Conservation (phyloP, 2,329 filamentous ascomycete species). For the Neofusicoccum sp. region DNA sequence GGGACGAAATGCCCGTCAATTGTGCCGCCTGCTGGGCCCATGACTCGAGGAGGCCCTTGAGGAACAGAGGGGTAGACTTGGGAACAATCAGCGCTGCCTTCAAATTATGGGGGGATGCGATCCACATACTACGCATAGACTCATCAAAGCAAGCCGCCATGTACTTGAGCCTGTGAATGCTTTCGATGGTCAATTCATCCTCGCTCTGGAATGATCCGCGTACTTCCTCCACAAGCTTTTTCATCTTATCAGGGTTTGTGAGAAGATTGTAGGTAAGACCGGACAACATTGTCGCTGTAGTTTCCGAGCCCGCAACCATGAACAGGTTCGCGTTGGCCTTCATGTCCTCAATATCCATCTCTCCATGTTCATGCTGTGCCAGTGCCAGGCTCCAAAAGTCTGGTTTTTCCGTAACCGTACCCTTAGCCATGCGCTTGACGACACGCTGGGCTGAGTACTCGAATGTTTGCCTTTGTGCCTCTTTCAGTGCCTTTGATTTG, state of each 20-base stretch:
- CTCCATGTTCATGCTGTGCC: background rate
- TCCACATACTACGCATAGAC: constrained; percentile 37
- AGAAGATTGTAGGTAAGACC: constrained; percentile 32
- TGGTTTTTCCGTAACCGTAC: background rate
- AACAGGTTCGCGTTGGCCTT: constrained; percentile 16
- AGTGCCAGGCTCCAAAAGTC: background rate
- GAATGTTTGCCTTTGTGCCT: background rate
- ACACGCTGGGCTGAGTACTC: background rate
- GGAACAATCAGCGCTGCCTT: no score
- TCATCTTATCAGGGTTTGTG: constrained; percentile 25
- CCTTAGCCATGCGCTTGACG: background rate
- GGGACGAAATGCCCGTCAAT: constrained; percentile 40
- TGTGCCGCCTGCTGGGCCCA: constrained; percentile 33
- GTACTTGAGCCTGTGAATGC: constrained; percentile 36
- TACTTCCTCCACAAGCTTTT: constrained; percentile 30
- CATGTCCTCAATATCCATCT: background rate
- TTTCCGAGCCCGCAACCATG: constrained; percentile 33
- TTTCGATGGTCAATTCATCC: constrained; percentile 33
- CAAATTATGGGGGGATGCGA: no score
- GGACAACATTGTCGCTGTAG: constrained; percentile 33
- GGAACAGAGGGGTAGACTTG: constrained; percentile 44
- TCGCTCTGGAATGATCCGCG: constrained; percentile 27
- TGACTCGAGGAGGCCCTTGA: constrained; percentile 37
- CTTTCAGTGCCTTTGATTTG: background rate
- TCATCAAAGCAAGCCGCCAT: constrained; percentile 48